Base-by-base conservation (phyloP, 306 rosid genomes). In the Sicyos baderoa region DNA sequence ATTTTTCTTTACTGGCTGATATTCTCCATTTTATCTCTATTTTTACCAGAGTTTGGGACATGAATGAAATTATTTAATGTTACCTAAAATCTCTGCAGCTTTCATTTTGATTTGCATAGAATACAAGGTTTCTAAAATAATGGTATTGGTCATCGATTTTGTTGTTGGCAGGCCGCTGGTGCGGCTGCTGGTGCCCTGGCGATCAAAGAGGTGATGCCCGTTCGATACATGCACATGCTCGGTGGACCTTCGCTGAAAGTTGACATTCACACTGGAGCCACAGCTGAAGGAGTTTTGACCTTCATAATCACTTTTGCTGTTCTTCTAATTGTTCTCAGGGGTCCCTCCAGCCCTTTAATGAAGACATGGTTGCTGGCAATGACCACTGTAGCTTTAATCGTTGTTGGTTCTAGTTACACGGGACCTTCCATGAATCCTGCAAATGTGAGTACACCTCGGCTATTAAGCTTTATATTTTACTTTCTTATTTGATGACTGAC, bases 371-470 rank as follows among this genome's bases (percentile, higher is more conserved):
- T 89, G 54, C 70, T 91, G 23, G 84, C 96, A 9, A 47, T 82
- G 22, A 69, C 80, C 9, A 87, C 97, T 0, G 90, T 87, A 6
- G 51, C 78, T 1, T 48, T 88, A 74, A 80, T 91, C 17, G 78
- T 87, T 72, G 21, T 72, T 0, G 97, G 96, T 55, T 81, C 96
- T 62, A 59, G 81, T 32, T 91, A 80, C 78, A 86, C 97, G 0
- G 94, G 96, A 7, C 97, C 97, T 54, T 80, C 97, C 75, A 88
- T 91, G 96, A 91, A 91, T 74, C 97, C 97, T 13, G 94, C 91
- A 78, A 88, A 91, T 52, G 95, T 91, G 67, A 86, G 97, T 75
- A 49, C 23, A 6, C 19, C 18, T 18, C 70, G 21, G 7, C 70
- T 21, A 44, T 12, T 64, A 45, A 64, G 12, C 54, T 64, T 64